These are phyloP conservation scores for Spatholobus suberectus DNA, from an alignment of 306 rosid genomes.

Conservation along the genomic window DNA sequence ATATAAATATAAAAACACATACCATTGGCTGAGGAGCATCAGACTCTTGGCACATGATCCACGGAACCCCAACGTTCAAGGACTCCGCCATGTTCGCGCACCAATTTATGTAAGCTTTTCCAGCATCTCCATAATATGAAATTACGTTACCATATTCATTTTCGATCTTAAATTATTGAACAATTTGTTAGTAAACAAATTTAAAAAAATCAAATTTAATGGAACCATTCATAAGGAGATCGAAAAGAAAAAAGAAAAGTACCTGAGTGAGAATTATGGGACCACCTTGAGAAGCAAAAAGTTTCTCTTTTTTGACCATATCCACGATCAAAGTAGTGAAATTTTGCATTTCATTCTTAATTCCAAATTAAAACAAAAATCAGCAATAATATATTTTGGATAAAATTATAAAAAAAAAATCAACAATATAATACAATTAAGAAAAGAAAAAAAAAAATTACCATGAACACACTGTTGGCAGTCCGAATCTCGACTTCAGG, in stretches of 20 bases:
- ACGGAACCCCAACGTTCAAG: conserved; percentile 57
- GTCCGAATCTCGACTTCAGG: conserved; percentile 62
- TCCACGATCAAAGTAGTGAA: conserved; percentile 59
- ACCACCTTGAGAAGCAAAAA: conserved; percentile 70
- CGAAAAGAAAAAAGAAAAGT: not conserved
- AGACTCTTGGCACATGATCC: conserved; percentile 66
- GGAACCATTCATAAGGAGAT: not conserved
- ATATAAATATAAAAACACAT: not conserved
- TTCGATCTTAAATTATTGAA: conserved; percentile 47
- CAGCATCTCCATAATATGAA: conserved; percentile 57
- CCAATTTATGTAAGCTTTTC: conserved; percentile 61
- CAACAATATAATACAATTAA: not conserved
- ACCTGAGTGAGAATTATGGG: conserved; percentile 65
- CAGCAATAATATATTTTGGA: not conserved
- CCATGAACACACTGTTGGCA: conserved; percentile 55
- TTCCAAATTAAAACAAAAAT: not conserved
- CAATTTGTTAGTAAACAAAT: not conserved
- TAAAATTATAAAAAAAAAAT: not conserved
- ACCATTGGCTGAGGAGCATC: conserved; percentile 68
- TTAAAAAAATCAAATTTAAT: not conserved
- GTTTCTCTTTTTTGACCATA: conserved; percentile 61
- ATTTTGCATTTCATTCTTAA: conserved; percentile 63
- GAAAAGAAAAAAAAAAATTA: not conserved
- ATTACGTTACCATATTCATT: conserved; percentile 67
- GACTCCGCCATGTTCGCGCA: conserved; percentile 62